Conservation (phyloP, 2,329 filamentous ascomycete genomes). For the Venturia carpophila region DNA sequence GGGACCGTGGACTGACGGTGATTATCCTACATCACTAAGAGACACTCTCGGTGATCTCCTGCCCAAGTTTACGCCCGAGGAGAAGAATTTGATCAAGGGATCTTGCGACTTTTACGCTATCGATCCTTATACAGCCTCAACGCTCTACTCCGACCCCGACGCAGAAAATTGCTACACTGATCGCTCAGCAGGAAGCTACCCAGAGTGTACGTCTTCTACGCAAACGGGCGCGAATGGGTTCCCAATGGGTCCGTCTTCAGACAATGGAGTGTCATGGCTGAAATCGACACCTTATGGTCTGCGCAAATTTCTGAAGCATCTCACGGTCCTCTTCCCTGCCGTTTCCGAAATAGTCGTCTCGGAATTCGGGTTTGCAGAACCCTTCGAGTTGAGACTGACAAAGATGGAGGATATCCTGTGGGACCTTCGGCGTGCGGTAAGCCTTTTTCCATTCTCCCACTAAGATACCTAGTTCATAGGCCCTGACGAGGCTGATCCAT, state of each 20-base stretch:
- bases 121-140: constrained; percentile 28
- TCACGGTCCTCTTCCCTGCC: constrained; percentile 38
- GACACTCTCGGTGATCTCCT: constrained; percentile 35
- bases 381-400: constrained; percentile 31
- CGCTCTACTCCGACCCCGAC: constrained; percentile 29
- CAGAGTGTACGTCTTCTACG: constrained; percentile 34
- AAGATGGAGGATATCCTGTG: constrained; percentile 30
- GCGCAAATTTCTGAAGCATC: constrained; percentile 35
- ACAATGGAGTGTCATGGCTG: constrained; percentile 36
- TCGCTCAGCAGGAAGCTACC: constrained; percentile 33
- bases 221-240: constrained; percentile 35
- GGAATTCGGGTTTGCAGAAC: constrained; percentile 38
- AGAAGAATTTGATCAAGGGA: constrained; percentile 37
- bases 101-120: constrained; percentile 39
- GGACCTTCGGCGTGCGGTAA: constrained; percentile 31
- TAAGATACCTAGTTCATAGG: too few species aligned
- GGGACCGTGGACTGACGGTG: constrained; percentile 40
- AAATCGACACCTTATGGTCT: constrained; percentile 35
- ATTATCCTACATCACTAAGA: constrained; percentile 35
- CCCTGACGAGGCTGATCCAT: not conserved
- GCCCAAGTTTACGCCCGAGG: constrained; percentile 31
- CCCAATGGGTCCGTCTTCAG: constrained; percentile 38
- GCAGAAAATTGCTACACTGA: constrained; percentile 36
- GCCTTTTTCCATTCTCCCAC: not conserved
- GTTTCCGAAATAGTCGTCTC: constrained; percentile 36